Percentiles rank a stretch among this genome's conserved stretches.
These are phyloP conservation scores for Coemansia sp. DNA, from an alignment of 192 early-diverging fungal species.

Conservation along the genomic window DNA sequence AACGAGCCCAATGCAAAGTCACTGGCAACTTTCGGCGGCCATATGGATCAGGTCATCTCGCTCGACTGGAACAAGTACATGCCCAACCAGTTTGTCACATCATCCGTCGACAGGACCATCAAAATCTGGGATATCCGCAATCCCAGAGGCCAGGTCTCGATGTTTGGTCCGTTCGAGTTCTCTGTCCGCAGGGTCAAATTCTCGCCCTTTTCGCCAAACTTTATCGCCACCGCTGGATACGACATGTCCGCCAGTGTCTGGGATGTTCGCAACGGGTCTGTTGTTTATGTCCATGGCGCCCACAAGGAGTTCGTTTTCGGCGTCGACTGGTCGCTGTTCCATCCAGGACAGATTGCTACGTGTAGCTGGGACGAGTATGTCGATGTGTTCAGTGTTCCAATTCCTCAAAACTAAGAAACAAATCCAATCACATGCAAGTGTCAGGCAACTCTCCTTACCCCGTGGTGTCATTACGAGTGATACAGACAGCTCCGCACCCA, in stretches of 20 bases:
- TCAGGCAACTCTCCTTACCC: no score
- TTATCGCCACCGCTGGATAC: slow-evolving; percentile 84
- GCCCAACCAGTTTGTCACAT: slow-evolving; percentile 79
- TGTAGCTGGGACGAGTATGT: slow-evolving; percentile 96
- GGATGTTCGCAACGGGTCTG: slow-evolving; percentile 64
- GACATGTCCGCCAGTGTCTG: slow-evolving; percentile 97
- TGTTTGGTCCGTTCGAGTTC: slow-evolving; percentile 86
- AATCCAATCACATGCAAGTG: no score
- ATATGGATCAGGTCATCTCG: slow-evolving; percentile 83
- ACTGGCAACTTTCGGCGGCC: slow-evolving; percentile 71
- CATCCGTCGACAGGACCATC: slow-evolving; percentile 83
- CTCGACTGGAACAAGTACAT: slow-evolving; percentile 99
- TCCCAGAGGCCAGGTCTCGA: slow-evolving; percentile 68
- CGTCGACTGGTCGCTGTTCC: slow-evolving; percentile 88
- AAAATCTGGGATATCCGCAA: slow-evolving; percentile 91
- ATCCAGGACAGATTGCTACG: slow-evolving; percentile 84
- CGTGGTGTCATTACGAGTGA: not conserved
- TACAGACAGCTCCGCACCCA: slow-evolving; percentile 39
- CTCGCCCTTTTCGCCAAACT: slow-evolving; percentile 81
- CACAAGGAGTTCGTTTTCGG: slow-evolving; percentile 98
- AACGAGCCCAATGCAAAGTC: slow-evolving; percentile 63
- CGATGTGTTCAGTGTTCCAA: slow-evolving; percentile 58
- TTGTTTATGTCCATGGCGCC: slow-evolving; percentile 72
- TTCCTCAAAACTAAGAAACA: slow-evolving; percentile 8
- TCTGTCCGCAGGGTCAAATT: slow-evolving; percentile 90